phyloP scores from a whole-genome alignment of 768 basidiomycete genomes.

The Dacryopinax primogenitus region DNA sequence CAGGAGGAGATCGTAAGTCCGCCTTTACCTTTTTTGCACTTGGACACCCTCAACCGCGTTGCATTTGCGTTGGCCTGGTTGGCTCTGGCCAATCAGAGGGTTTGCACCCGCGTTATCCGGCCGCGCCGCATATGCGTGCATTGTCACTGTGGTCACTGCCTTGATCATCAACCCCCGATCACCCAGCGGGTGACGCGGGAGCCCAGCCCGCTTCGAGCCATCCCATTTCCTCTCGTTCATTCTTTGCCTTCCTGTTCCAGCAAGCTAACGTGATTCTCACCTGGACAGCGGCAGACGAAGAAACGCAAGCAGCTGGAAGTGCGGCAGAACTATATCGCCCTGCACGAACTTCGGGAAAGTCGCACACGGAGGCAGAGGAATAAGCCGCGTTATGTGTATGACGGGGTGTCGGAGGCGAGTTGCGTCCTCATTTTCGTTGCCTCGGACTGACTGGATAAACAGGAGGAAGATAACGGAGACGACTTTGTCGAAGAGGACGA shows the following conservation, averaged over 20 bases:
- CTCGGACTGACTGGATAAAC: slow-evolving; percentile 20
- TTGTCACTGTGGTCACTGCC: not conserved
- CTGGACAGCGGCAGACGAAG: slow-evolving; percentile 53
- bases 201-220: not conserved
- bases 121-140: not conserved
- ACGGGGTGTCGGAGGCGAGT: slow-evolving; percentile 52
- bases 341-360: slow-evolving; percentile 66
- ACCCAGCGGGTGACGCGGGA: not conserved
- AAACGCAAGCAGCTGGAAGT: slow-evolving; percentile 59
- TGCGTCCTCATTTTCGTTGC: not conserved
- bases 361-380: slow-evolving; percentile 60
- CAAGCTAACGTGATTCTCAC: not conserved
- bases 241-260: not conserved
- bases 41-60: too few species aligned
- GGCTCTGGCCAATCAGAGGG: not conserved
- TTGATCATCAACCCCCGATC: too few species aligned
- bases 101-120: not conserved
- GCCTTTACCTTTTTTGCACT: not conserved
- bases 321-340: slow-evolving; percentile 45
- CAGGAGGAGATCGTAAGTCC: slow-evolving; percentile 55
- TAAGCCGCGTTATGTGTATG: slow-evolving; percentile 69
- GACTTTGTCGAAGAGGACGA: slow-evolving; percentile 22
- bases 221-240: not conserved
- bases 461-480: slow-evolving; percentile 31
- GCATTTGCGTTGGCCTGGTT: not conserved